These are phyloP conservation scores for Quercus cerris DNA, from an alignment of 306 rosid genomes.

Conservation along the genomic window DNA sequence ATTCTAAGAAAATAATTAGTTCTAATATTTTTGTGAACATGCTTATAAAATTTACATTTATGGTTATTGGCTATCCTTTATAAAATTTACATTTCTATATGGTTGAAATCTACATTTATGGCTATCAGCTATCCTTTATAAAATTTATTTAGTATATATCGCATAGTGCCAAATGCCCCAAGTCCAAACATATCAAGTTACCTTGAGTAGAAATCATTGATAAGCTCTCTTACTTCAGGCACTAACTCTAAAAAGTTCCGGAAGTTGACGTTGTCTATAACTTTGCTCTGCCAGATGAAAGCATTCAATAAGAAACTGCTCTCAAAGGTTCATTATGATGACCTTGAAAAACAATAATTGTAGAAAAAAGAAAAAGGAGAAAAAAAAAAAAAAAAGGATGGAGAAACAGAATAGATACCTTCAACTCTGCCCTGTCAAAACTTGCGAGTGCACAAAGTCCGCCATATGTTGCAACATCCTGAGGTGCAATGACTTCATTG, in stretches of 20 bases:
- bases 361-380: not conserved
- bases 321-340: slow-evolving; percentile 4
- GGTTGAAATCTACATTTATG: not conserved
- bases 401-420: slow-evolving; percentile 46
- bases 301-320: slow-evolving; percentile 19
- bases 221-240: slow-evolving; percentile 95
- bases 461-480: slow-evolving; percentile 97
- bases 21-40: not conserved
- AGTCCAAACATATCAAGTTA: slow-evolving; percentile 28
- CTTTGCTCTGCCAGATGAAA: slow-evolving; percentile 74
- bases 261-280: slow-evolving; percentile 80
- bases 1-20: not conserved
- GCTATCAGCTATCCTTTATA: not conserved
- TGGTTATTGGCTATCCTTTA: not conserved
- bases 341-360: slow-evolving; percentile 5
- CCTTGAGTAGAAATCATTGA: slow-evolving; percentile 96
- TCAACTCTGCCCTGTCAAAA: slow-evolving; percentile 87
- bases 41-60: not conserved
- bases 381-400: not conserved
- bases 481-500: slow-evolving; percentile 93
- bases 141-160: not conserved
- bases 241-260: slow-evolving; percentile 93
- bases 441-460: slow-evolving; percentile 99
- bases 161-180: not conserved
- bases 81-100: not conserved